These are phyloP conservation scores for Chrysopogon serrulatus DNA, from an alignment of 176 grass and related monocot genomes.

Conservation along the genomic window DNA sequence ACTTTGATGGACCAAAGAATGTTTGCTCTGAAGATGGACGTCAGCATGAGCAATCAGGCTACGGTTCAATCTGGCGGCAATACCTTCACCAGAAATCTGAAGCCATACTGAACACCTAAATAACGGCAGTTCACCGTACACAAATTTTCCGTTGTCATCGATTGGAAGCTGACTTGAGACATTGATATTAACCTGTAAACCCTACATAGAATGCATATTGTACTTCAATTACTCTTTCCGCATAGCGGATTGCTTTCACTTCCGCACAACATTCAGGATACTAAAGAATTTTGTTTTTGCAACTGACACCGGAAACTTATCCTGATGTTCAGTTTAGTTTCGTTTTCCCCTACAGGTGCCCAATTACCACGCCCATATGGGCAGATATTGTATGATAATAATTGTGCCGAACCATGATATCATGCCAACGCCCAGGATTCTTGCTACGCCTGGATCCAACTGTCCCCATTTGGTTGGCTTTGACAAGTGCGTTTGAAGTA, in stretches of 20 bases:
- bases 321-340: not conserved
- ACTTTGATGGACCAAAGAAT: slow-evolving; percentile 69
- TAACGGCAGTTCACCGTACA: not conserved
- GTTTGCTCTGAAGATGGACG: slow-evolving; percentile 40
- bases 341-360: not conserved
- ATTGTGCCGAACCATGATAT: not conserved
- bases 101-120: slow-evolving; percentile 35
- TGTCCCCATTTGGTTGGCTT: not conserved
- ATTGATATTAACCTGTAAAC: not conserved
- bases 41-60: slow-evolving; percentile 25
- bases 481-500: not conserved
- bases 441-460: not conserved
- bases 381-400: not conserved
- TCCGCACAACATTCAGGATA: not conserved
- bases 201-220: not conserved
- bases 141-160: not conserved
- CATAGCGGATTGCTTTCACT: not conserved
- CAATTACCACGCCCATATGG: not conserved
- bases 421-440: not conserved
- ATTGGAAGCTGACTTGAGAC: not conserved
- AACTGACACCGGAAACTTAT: not conserved
- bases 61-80: slow-evolving; percentile 46
- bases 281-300: not conserved
- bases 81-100: slow-evolving; percentile 54
- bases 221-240: not conserved